phyloP scores from a whole-genome alignment of 345 rosid species.

The Moricandia moricandioides region DNA sequence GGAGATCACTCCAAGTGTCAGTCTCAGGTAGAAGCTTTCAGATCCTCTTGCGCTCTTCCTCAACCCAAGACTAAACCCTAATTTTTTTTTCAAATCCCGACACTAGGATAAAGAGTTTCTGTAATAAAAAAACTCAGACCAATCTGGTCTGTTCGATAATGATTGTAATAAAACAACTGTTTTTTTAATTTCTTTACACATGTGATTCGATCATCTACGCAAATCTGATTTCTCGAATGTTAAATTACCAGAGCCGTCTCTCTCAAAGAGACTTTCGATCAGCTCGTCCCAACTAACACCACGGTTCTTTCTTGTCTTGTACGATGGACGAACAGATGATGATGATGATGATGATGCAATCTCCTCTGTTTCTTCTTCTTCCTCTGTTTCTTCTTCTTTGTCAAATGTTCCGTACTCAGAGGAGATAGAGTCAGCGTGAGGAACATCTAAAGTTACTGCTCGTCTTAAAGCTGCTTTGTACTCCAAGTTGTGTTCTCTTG shows the following conservation, averaged over 20 bases:
- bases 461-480: constrained; percentile 80
- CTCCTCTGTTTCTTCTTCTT: constrained; percentile 9
- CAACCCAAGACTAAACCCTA: constrained; percentile 39
- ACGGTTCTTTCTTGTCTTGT: constrained; percentile 30
- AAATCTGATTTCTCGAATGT: constrained; percentile 47
- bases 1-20: constrained; percentile 70
- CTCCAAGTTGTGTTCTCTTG: constrained; percentile 65
- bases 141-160: constrained; percentile 29
- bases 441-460: constrained; percentile 74
- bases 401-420: constrained; percentile 80
- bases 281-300: constrained; percentile 71
- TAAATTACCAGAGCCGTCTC: constrained; percentile 63
- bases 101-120: not conserved
- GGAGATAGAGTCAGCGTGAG: constrained; percentile 60
- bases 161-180: constrained; percentile 13
- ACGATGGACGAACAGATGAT: constrained; percentile 35
- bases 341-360: constrained; percentile 27
- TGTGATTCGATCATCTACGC: constrained; percentile 11
- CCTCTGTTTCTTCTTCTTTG: constrained; percentile 44
- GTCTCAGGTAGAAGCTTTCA: constrained; percentile 75
- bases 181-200: not conserved
- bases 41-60: constrained; percentile 65
- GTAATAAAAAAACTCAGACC: constrained; percentile 33
- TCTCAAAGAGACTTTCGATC: constrained; percentile 65
- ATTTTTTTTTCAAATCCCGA: constrained; percentile 2